Evolutionary conservation across 2,329 filamentous ascomycete genomes (phyloP), one percentile per base, ranked within the genome.

Genomic region (Aspergillus ustus): DNA sequence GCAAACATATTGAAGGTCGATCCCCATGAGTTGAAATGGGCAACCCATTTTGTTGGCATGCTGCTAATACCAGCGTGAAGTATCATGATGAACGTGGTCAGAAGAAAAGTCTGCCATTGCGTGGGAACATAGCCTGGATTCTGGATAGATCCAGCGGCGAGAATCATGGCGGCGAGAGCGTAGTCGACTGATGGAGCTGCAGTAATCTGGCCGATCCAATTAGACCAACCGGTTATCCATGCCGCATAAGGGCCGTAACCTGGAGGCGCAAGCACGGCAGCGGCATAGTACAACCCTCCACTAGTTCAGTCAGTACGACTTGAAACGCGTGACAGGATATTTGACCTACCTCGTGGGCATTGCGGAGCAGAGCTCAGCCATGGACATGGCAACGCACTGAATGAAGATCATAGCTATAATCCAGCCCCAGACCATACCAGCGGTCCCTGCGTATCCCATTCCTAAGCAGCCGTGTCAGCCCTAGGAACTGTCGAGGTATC

Each of bases 351-450:
- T 86, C 2, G 89, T 91, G 4, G 89, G 89, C 89, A 91, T 91
- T 49, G 86, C 87, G 2, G 86, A 89, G 69, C 89, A 91, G 19
- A 92, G 78, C 75, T 92, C 89, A 1, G 89, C 89, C 85, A 88
- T 88, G 20, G 84, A 84, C 76, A 87, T 83, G 8, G 89, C 89
- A 59, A 91, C 85, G 73, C 85, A 87, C 71, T 91, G 85, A 44
- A 92, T 90, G 45, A 91, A 91, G 5, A 88, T 67, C 84, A 91
- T 90, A 52, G 88, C 88, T 50, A 92, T 81, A 29, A 91, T 77
- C 89, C 90, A 92, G 5, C 89, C 90, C 89, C 89, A 92, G 2
- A 87, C 88, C 87, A 91, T 90, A 25, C 87, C 87, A 61, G 81
- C 83, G 0, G 83, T 85, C 4, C 84, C 82, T 22, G 82, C 82